A percentile compares a stretch with the other conserved stretches of the same genome.
Conservation (phyloP, 2,329 filamentous ascomycete species). For the Elsinoe arachidis region DNA sequence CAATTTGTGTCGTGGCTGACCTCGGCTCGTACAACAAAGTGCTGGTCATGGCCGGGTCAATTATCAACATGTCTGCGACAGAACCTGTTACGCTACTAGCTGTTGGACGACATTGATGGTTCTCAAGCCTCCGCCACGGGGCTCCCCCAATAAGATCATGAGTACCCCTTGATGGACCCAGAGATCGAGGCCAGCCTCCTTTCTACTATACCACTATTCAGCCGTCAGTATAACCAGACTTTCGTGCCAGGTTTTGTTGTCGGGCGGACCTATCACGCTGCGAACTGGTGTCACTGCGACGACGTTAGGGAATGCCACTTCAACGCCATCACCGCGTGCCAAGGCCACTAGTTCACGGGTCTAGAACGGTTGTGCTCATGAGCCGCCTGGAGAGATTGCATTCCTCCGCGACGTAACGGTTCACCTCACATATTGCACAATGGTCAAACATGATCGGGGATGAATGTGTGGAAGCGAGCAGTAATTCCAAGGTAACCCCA, state of each 20-base stretch:
- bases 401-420: neutral
- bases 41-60: neutral
- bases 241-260: too few species aligned
- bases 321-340: neutral
- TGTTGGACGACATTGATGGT: neutral
- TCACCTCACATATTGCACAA: neutral
- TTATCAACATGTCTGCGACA: neutral
- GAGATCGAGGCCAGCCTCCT: too few species aligned
- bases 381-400: slow-evolving; percentile 2
- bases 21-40: neutral
- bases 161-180: too few species aligned
- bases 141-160: too few species aligned
- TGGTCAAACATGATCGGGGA: neutral
- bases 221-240: too few species aligned
- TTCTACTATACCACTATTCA: too few species aligned
- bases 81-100: neutral
- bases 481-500: neutral
- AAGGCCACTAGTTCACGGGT: slow-evolving; percentile 4
- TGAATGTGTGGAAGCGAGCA: neutral
- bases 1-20: neutral
- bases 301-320: neutral
- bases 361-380: slow-evolving; percentile 2
- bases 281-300: neutral
- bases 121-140: too few species aligned
- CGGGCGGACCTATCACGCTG: neutral